Conservation (phyloP, 768 basidiomycete genomes). For the Trametes punicea region DNA sequence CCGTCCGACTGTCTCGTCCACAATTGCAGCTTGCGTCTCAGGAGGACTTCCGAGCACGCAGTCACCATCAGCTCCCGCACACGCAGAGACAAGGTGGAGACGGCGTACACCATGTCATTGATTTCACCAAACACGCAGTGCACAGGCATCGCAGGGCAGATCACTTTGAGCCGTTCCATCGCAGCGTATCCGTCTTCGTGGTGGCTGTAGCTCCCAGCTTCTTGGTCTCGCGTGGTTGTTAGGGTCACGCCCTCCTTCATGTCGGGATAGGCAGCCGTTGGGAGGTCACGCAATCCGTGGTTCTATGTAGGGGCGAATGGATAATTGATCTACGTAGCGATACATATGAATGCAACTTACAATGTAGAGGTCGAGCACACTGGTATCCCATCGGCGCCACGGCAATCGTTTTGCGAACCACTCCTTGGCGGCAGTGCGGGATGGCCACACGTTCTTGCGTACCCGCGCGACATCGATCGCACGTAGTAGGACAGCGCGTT, state of each 20-base stretch:
- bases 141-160: slow-evolving; percentile 10
- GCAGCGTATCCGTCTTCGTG: slow-evolving; percentile 3
- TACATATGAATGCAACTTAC: not conserved
- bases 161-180: slow-evolving; percentile 13
- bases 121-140: slow-evolving; percentile 21
- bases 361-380: slow-evolving; percentile 6
- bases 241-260: slow-evolving; percentile 25
- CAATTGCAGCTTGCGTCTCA: not conserved
- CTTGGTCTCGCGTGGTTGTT: slow-evolving; percentile 19
- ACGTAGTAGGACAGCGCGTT: not conserved
- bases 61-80: not conserved
- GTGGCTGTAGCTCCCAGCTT: slow-evolving; percentile 20
- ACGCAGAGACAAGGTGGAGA: not conserved
- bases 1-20: not conserved
- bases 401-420: slow-evolving; percentile 9
- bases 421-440: slow-evolving; percentile 4
- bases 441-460: slow-evolving; percentile 16
- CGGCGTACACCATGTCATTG: not conserved
- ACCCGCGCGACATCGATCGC: not conserved
- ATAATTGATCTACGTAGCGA: not conserved
- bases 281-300: slow-evolving; percentile 18
- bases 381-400: slow-evolving; percentile 9
- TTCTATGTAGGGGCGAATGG: not conserved
- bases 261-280: slow-evolving; percentile 22
- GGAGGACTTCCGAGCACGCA: not conserved